A percentile compares a stretch with the other conserved stretches of the same genome.
These are phyloP conservation scores for Ormosia semicastrata DNA, from an alignment of 306 rosid genomes.

Conservation along the genomic window DNA sequence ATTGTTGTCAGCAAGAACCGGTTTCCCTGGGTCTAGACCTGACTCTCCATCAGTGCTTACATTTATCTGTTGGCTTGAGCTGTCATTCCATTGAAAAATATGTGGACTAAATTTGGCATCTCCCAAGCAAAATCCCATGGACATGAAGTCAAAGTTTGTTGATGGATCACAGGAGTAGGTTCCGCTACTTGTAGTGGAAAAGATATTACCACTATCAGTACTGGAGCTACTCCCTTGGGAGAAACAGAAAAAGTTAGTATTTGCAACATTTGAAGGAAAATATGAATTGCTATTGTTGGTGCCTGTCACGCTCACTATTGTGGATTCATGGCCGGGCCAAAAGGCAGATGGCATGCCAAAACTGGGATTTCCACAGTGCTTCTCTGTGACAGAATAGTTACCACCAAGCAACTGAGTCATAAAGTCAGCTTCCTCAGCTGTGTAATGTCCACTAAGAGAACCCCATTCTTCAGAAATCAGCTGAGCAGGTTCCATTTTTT, in stretches of 20 bases:
- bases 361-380: conserved; percentile 33
- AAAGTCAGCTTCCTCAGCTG: conserved; percentile 60
- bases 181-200: conserved; percentile 27
- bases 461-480: conserved; percentile 62
- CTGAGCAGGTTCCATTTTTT: conserved; percentile 53
- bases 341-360: conserved; percentile 39
- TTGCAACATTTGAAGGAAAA: conserved; percentile 42
- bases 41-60: conserved; percentile 41
- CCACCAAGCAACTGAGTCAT: conserved; percentile 56
- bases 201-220: neutral
- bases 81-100: conserved; percentile 30
- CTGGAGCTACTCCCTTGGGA: conserved; percentile 31
- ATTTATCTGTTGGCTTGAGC: conserved; percentile 40
- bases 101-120: conserved; percentile 27
- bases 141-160: conserved; percentile 32
- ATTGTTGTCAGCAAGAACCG: conserved; percentile 28
- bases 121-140: conserved; percentile 28
- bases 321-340: conserved; percentile 43
- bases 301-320: conserved; percentile 22
- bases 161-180: conserved; percentile 27
- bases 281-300: conserved; percentile 34
- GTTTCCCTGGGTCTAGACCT: conserved; percentile 20
- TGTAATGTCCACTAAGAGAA: conserved; percentile 52
- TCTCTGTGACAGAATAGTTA: conserved; percentile 21
- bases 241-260: conserved; percentile 29